These are phyloP conservation scores for Daldinia bambusicola DNA, from an alignment of 495 filamentous ascomycete species.

Conservation along the genomic window DNA sequence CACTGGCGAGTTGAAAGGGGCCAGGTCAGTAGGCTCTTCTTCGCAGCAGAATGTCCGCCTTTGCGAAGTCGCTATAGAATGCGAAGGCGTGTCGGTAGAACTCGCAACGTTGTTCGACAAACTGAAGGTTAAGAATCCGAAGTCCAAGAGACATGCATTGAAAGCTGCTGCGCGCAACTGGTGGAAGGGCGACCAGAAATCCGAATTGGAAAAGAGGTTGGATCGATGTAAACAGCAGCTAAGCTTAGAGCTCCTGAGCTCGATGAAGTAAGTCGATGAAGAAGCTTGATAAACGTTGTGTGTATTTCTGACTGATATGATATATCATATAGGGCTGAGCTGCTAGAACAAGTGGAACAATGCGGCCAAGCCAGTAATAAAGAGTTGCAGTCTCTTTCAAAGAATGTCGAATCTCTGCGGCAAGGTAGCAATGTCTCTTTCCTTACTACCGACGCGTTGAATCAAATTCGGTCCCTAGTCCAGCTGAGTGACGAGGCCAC, in stretches of 20 bases:
- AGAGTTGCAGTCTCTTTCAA: not conserved
- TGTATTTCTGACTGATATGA: not conserved
- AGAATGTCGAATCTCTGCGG: not conserved
- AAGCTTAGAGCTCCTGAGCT: conserved; percentile 28
- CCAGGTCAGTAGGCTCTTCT: not conserved
- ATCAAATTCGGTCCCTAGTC: not conserved
- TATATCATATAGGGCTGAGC: not conserved
- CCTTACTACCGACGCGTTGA: not conserved
- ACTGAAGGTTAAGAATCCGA: not conserved
- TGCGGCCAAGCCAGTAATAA: not conserved
- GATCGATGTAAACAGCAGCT: conserved; percentile 38
- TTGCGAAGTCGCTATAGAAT: not conserved
- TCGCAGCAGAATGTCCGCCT: not conserved
- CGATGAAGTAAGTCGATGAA: conserved; percentile 40
- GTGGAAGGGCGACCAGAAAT: conserved; percentile 35
- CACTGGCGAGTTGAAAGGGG: not conserved
- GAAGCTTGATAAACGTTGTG: not conserved
- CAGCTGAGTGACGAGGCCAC: not conserved
- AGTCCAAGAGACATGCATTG: not conserved
- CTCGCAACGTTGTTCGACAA: not conserved
- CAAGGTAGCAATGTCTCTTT: not conserved
- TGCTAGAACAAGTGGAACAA: not conserved
- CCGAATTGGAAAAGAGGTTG: conserved; percentile 39
- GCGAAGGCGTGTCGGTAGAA: not conserved
- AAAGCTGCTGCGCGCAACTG: conserved; percentile 35